Conservation (phyloP, 305 asterid genomes). For the Rubia balearica region DNA sequence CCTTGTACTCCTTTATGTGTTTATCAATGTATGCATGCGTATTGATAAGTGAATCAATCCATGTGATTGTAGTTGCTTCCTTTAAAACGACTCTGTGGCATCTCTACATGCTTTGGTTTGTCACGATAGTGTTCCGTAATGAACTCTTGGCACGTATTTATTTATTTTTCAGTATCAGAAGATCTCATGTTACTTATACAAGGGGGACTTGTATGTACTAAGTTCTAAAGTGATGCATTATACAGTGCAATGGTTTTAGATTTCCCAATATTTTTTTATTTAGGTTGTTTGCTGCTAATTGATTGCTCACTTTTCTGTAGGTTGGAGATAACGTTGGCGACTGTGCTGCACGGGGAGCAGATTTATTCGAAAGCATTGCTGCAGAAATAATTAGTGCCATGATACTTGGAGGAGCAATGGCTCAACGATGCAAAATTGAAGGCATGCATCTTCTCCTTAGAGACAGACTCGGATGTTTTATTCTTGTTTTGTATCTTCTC, state of each 20-base stretch:
- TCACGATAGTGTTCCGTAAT: neutral
- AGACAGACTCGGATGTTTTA: neutral
- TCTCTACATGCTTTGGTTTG: neutral
- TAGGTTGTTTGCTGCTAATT: slow-evolving; percentile 14
- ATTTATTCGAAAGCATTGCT: slow-evolving; percentile 97
- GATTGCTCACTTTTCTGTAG: slow-evolving; percentile 34
- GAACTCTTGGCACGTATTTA: neutral
- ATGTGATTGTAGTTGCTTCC: neutral
- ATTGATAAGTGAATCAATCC: neutral
- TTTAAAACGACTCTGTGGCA: neutral
- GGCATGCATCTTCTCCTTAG: slow-evolving; percentile 31
- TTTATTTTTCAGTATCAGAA: neutral
- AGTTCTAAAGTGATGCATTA: neutral
- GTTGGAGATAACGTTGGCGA: slow-evolving; percentile 99
- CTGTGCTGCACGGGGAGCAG: slow-evolving; percentile 99
- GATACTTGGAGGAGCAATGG: slow-evolving; percentile 99
- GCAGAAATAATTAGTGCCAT: slow-evolving; percentile 99
- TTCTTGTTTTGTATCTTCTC: neutral
- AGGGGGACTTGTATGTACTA: neutral
- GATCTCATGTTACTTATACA: neutral
- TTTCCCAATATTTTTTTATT: neutral
- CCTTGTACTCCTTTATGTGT: neutral
- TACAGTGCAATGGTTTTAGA: neutral
- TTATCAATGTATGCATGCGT: neutral
- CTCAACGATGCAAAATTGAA: slow-evolving; percentile 89